phyloP scores from a whole-genome alignment of 2,329 filamentous ascomycete species.

The Aspergillus latus region DNA sequence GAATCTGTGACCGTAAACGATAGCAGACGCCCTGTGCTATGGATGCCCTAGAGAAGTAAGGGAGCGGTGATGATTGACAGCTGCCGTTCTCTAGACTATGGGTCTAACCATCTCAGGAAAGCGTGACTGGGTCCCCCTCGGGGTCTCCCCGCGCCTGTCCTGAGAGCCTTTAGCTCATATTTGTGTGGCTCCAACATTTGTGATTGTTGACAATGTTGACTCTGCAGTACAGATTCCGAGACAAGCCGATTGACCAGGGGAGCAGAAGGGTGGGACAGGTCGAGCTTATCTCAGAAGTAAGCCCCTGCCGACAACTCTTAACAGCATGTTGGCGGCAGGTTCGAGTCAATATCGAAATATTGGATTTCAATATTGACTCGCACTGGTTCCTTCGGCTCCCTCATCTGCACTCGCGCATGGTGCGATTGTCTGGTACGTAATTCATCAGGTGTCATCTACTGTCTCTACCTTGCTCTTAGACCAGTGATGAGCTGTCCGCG shows the following conservation, averaged over 20 bases:
- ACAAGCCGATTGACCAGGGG: not conserved
- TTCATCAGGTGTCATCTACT: not conserved
- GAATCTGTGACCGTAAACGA: no score
- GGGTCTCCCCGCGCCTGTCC: no score
- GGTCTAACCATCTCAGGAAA: not conserved
- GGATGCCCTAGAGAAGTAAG: constrained; percentile 7
- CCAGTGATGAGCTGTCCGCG: not conserved
- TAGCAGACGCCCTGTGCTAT: not conserved
- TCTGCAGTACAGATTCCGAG: not conserved
- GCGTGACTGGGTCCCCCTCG: not conserved
- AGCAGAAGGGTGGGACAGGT: not conserved
- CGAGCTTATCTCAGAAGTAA: not conserved
- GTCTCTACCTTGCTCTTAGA: not conserved
- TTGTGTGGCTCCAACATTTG: no score
- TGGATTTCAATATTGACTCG: not conserved
- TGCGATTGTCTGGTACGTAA: not conserved
- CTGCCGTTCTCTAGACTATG: not conserved
- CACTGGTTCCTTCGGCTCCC: not conserved
- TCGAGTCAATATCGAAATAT: not conserved
- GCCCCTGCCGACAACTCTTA: not conserved
- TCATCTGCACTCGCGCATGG: not conserved
- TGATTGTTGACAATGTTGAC: no score
- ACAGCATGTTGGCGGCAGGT: not conserved
- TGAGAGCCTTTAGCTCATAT: no score
- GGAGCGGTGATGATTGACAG: not conserved